Conservation (phyloP, 1,284 basidiomycete genomes). For the Grifola frondosa region DNA sequence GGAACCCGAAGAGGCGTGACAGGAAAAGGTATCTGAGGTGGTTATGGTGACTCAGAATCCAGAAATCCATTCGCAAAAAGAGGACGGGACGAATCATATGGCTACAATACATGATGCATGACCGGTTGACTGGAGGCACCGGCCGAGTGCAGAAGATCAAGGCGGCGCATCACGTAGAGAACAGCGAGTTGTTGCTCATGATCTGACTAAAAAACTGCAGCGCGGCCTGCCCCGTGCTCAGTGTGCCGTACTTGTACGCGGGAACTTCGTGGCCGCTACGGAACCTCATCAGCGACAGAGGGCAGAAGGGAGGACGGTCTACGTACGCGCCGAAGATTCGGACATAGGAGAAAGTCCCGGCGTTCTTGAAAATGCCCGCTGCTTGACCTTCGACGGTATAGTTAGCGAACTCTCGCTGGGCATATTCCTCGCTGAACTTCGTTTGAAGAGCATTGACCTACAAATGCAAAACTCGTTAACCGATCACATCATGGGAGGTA, state of each 20-base stretch:
- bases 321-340: constrained; percentile 41
- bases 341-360: constrained; percentile 60
- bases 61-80: too few species aligned
- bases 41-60: too few species aligned
- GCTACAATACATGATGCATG: too few species aligned
- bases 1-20: too few species aligned
- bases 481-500: too few species aligned
- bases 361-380: constrained; percentile 58
- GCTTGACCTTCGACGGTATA: constrained; percentile 52
- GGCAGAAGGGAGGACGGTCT: not conserved
- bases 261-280: constrained; percentile 27
- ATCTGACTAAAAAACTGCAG: constrained; percentile 29
- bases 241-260: constrained; percentile 23
- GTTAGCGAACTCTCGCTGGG: constrained; percentile 42
- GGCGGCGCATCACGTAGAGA: constrained; percentile 19
- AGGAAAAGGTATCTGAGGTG: too few species aligned
- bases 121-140: too few species aligned
- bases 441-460: constrained; percentile 24
- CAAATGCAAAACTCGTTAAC: not conserved
- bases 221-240: constrained; percentile 24
- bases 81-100: too few species aligned
- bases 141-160: too few species aligned
- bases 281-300: not conserved
- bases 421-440: constrained; percentile 30
- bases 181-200: constrained; percentile 24